Base-by-base conservation (phyloP, 2,329 filamentous ascomycete genomes). In the Bipolaris sorokiniana region DNA sequence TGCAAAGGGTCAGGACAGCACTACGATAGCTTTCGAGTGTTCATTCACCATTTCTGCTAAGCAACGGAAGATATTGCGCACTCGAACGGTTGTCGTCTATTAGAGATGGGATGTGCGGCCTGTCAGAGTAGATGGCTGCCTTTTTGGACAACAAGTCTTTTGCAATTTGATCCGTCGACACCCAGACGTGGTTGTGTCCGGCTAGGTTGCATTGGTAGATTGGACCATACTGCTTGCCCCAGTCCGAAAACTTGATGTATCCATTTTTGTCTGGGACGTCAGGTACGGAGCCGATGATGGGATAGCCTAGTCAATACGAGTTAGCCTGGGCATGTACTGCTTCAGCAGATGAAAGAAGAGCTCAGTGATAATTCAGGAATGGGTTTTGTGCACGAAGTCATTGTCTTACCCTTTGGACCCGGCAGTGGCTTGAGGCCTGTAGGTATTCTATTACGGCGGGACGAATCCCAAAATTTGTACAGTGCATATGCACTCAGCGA, bases 231-330 rank as follows among this genome's bases (percentile, higher is more conserved):
- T 78, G 63, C 59, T 78, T 76, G 40, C 73, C 74, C 79, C 78
- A 81, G 38, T 80, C 76, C n/a, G 77, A 70, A 46, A 81, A 81
- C 51, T 79, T 80, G 60, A 80, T 73, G 64, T 77, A 78, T 26
- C 73, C 67, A 54, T 79, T 78, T 63, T 79, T 77, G 41, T 78
- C 76, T 23, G 78, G 79, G 4, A 81, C 69, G 16, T 80, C 77
- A 45, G 74, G 77, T 9, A 79, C 71, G 7, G 74, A 77, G 33
- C 79, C 79, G 37, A 80, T 65, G 41, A 80, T 67, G 2, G 79
- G 79, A 41, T 77, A 76, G 23, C 78, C 78, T 80, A 51, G n/a
- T 36, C 3, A 7, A 60, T 13, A 34, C 49, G 3, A 54, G 51
- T 70, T 48, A 68, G 62, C 18, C 31, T 4, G 40, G 5, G 10